Conservation (phyloP, 768 basidiomycete species). For the Leccinum subgranulosum region DNA sequence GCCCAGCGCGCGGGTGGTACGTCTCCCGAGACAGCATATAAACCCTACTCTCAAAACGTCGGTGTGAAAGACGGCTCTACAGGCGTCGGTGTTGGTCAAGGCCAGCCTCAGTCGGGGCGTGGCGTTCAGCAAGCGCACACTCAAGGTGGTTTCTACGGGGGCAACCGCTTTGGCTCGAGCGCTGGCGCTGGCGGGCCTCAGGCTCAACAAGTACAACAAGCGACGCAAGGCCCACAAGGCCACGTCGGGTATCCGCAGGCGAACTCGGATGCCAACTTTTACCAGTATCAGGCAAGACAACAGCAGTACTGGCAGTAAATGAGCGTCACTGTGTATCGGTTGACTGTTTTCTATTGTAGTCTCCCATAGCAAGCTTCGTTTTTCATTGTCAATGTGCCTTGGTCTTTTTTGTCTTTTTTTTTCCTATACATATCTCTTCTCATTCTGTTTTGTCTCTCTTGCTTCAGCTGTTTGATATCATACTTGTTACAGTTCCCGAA, state of each 20-base stretch:
- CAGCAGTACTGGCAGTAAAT: slow-evolving; percentile 51
- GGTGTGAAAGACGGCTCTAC: slow-evolving; percentile 56
- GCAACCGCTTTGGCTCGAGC: slow-evolving; percentile 41
- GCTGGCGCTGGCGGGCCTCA: slow-evolving; percentile 45
- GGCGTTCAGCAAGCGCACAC: slow-evolving; percentile 42
- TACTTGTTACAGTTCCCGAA: slow-evolving; percentile 23
- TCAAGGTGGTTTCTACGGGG: slow-evolving; percentile 46
- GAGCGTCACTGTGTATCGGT: neutral
- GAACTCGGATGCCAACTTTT: slow-evolving; percentile 63
- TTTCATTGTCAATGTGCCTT: neutral
- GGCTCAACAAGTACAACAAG: slow-evolving; percentile 45
- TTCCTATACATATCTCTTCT: slow-evolving; percentile 4
- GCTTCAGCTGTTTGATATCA: slow-evolving; percentile 31
- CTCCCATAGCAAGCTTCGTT: slow-evolving; percentile 7
- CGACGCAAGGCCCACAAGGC: slow-evolving; percentile 31
- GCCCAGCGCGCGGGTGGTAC: slow-evolving; percentile 44
- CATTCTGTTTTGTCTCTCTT: slow-evolving; percentile 10
- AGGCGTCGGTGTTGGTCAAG: slow-evolving; percentile 39
- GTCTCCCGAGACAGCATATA: slow-evolving; percentile 73
- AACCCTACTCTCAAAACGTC: slow-evolving; percentile 59
- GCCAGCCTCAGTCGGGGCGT: slow-evolving; percentile 39
- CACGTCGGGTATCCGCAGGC: slow-evolving; percentile 52
- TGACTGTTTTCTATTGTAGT: neutral
- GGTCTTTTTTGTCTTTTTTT: slow-evolving; percentile 3
- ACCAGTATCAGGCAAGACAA: slow-evolving; percentile 67